These are phyloP conservation scores for Saccharomycopsis fermentans DNA, from an alignment of 805 yeast genomes.

Conservation along the genomic window DNA sequence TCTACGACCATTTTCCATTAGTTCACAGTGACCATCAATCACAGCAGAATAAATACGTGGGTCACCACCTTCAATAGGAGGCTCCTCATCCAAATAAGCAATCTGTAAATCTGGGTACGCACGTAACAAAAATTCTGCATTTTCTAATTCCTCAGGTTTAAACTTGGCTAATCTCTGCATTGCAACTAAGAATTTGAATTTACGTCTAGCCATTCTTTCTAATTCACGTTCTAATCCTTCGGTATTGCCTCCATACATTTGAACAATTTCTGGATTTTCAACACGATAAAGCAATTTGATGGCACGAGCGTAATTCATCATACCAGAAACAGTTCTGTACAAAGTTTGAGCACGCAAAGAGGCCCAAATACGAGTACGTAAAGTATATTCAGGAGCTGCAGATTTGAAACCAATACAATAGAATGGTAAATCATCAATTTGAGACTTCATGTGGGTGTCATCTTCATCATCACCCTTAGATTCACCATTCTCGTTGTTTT, in stretches of 20 bases:
- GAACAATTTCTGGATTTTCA: conserved; percentile 50
- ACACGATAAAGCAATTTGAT: conserved; percentile 56
- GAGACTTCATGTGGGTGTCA: conserved; percentile 32
- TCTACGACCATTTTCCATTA: conserved; percentile 46
- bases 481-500: conserved; percentile 14
- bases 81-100: conserved; percentile 43
- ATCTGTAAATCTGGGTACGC: conserved; percentile 62
- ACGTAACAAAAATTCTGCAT: conserved; percentile 54
- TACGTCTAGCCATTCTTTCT: conserved; percentile 65
- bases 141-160: conserved; percentile 51
- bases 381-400: conserved; percentile 49
- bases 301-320: conserved; percentile 69
- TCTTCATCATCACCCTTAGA: conserved; percentile 27
- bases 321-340: conserved; percentile 76
- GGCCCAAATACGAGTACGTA: conserved; percentile 81
- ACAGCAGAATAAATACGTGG: conserved; percentile 51
- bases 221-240: conserved; percentile 55
- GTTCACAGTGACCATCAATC: conserved; percentile 50
- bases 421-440: conserved; percentile 55
- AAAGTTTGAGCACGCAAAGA: conserved; percentile 76
- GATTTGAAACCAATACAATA: conserved; percentile 65
- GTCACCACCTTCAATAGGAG: conserved; percentile 22
- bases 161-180: conserved; percentile 79
- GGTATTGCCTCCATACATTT: conserved; percentile 34
- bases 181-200: conserved; percentile 71